phyloP scores from a whole-genome alignment of 2,329 filamentous ascomycete species.

The Aspergillus bombycis region DNA sequence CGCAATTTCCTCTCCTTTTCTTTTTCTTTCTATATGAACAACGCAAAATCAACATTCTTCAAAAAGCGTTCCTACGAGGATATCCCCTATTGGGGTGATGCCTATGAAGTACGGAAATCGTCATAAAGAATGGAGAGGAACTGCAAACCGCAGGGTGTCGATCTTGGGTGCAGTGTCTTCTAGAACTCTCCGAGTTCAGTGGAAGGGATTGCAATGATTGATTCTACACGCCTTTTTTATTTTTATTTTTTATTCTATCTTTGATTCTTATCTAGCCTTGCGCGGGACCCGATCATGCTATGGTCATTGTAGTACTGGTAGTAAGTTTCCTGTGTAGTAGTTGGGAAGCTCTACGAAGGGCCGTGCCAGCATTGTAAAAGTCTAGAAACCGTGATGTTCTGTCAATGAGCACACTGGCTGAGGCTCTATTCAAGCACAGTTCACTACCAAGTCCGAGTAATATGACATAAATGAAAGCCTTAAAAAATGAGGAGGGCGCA shows the following conservation, averaged over 20 bases:
- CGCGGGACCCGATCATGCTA: neutral
- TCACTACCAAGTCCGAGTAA: neutral
- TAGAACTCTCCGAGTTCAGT: constrained; percentile 40
- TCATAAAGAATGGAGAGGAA: constrained; percentile 60
- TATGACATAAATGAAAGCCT: neutral
- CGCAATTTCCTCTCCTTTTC: constrained; percentile 27
- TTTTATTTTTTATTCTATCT: constrained; percentile 3
- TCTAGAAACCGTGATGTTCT: neutral
- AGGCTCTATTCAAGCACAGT: neutral
- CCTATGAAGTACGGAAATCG: constrained; percentile 63
- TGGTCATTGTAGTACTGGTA: neutral
- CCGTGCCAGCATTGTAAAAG: neutral
- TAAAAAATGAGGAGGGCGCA: neutral
- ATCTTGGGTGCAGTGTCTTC: constrained; percentile 63
- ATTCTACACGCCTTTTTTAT: constrained; percentile 51
- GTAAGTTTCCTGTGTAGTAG: neutral
- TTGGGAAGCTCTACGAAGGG: neutral
- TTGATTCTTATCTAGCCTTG: neutral
- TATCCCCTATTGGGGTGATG: constrained; percentile 35
- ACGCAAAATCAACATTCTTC: constrained; percentile 60
- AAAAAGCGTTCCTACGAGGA: constrained; percentile 62
- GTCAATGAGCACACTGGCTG: neutral
- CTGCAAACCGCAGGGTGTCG: constrained; percentile 44
- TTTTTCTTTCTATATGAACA: constrained; percentile 54
- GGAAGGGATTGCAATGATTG: constrained; percentile 64